Base-by-base conservation (phyloP, 345 rosid species). In the Murraya paniculata region DNA sequence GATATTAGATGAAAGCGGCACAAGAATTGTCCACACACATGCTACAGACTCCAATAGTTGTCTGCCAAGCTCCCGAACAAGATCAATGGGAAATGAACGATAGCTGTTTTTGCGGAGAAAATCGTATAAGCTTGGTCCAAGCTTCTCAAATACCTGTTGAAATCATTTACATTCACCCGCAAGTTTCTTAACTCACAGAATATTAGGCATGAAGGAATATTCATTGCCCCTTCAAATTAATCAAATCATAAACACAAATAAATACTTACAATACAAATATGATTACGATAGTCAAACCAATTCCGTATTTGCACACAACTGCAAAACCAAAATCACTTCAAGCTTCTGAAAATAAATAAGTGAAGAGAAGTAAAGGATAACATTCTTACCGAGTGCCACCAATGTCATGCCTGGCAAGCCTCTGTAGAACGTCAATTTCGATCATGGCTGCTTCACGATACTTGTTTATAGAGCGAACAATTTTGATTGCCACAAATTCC, bases 211-310 rank as follows among this genome's bases (percentile, higher is more conserved):
- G 80, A 75, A 74, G 74, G 73, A 77, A 77, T 75, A 72, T 82
- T 39, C 64, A 86, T 25, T 76, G 80, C 80, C 82, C 86, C 81
- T 76, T 77, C 89, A 83, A 71, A 87, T 82, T 81, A 82, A 92
- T 83, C 86, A 88, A 89, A 90, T 79, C 33, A 82, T 84, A 85
- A 83, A 84, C 84, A 83, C 78, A 77, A 89, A 85, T 85, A 88
- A 82, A 84, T 85, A 96, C 99, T 94, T 92, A 96, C 98, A 90
- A 94, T 96, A 96, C 99, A 96, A 80, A 96, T 86, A 95, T 95
- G 97, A 90, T 94, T 94, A 92, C 97, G 98, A 96, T 94, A 92
- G 98, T 96, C 97, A 96, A 96, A 96, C 98, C 99, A 96, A 95
- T 94, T 91, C 98, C 94, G 89, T 90, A 96, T 88, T 90, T 94